phyloP scores from a whole-genome alignment of 345 rosid genomes.

The Gossypioides kirkii region DNA sequence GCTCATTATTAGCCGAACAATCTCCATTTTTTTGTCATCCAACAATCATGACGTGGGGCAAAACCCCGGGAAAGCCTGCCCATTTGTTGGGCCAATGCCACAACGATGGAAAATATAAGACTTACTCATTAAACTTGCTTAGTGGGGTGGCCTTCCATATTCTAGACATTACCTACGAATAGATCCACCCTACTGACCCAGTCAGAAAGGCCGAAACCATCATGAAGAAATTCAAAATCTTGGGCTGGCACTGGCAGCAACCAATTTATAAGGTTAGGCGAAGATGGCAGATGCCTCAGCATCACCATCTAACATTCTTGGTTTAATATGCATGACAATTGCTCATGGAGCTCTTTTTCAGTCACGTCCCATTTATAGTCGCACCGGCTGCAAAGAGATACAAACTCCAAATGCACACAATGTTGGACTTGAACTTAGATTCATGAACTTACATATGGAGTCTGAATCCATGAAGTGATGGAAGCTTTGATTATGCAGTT shows the following conservation, averaged over 20 bases:
- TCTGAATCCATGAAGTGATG: too few species aligned
- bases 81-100: background rate
- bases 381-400: background rate
- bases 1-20: background rate
- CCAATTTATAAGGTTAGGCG: conserved; percentile 10
- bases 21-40: background rate
- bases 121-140: too few species aligned
- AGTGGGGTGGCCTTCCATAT: too few species aligned
- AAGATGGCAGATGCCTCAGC: background rate
- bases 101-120: background rate
- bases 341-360: too few species aligned
- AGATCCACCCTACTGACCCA: background rate
- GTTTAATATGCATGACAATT: background rate
- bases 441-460: too few species aligned
- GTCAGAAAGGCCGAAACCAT: background rate
- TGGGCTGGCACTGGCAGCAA: too few species aligned
- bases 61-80: background rate
- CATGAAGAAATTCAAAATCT: background rate
- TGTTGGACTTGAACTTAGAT: too few species aligned
- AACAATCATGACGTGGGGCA: background rate
- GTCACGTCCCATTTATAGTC: too few species aligned
- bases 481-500: too few species aligned
- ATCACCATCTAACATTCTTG: background rate
- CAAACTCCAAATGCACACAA: too few species aligned
- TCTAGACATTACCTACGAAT: too few species aligned